A percentile compares a stretch with the other conserved stretches of the same genome.
Conservation (phyloP, 2,329 filamentous ascomycete species). For the Colletotrichum tropicale region DNA sequence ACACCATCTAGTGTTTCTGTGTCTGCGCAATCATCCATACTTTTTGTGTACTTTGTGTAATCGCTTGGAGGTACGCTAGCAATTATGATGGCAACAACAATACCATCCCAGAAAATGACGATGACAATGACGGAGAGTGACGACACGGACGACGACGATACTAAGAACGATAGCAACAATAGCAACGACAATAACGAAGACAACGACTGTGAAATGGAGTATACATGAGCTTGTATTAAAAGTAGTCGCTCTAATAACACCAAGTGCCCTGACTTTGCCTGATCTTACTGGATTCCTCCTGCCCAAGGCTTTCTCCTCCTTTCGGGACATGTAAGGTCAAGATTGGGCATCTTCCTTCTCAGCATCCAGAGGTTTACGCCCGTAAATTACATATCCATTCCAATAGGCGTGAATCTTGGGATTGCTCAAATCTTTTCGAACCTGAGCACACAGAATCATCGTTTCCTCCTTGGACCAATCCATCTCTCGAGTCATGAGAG, state of each 20-base stretch:
- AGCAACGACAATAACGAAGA: too few relatives aligned
- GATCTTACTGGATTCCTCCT: rapidly evolving
- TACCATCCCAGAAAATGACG: too few relatives aligned
- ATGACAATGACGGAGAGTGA: too few relatives aligned
- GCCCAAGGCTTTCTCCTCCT: rapidly evolving
- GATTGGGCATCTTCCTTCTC: not conserved
- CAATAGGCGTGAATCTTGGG: constrained; percentile 34
- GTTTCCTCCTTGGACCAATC: constrained; percentile 33
- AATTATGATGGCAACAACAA: too few relatives aligned
- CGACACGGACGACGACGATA: too few relatives aligned
- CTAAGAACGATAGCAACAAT: too few relatives aligned
- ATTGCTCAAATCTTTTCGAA: constrained; percentile 32
- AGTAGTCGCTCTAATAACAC: not conserved
- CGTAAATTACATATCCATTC: not conserved
- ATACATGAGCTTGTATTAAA: too few relatives aligned
- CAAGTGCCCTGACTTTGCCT: rapidly evolving
- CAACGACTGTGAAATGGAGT: too few relatives aligned
- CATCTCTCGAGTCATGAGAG: constrained; percentile 33
- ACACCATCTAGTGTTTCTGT: too few relatives aligned
- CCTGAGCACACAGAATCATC: constrained; percentile 27
- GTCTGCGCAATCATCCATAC: too few relatives aligned
- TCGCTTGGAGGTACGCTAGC: too few relatives aligned
- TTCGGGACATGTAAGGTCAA: rapidly evolving
- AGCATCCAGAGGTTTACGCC: not conserved
- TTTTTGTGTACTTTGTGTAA: too few relatives aligned